Evolutionary conservation across 2,329 filamentous ascomycete genomes (phyloP).

Genomic region (Fusarium nematophilum): DNA sequence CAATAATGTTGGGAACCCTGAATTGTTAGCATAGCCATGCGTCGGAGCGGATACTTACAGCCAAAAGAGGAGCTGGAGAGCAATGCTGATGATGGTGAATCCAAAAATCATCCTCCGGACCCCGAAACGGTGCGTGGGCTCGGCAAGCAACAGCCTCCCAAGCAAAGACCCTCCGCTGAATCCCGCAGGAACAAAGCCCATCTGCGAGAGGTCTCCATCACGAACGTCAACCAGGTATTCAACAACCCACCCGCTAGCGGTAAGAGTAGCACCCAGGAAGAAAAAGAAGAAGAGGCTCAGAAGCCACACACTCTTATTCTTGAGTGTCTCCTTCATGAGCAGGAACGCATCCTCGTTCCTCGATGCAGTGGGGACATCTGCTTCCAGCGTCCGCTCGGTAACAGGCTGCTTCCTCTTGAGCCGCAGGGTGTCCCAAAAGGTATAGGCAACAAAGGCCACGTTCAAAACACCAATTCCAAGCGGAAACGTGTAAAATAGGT

Average conservation of each 20-base stretch:
- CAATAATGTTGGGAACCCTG: constrained; percentile 57
- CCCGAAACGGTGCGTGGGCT: constrained; percentile 69
- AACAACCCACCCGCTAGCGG: constrained; percentile 71
- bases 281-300: constrained; percentile 74
- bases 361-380: constrained; percentile 11
- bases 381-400: constrained; percentile 5
- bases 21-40: constrained; percentile 2
- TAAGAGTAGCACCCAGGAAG: constrained; percentile 66
- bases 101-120: constrained; percentile 67
- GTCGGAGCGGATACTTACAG: constrained; percentile 49
- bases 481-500: constrained; percentile 66
- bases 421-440: constrained; percentile 62
- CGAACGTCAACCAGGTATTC: constrained; percentile 72
- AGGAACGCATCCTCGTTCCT: constrained; percentile 49
- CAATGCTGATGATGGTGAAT: constrained; percentile 64
- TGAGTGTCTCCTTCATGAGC: constrained; percentile 59
- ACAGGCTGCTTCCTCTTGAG: constrained; percentile 37
- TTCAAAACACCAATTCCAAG: constrained; percentile 65
- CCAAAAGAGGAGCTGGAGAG: constrained; percentile 70
- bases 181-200: constrained; percentile 72
- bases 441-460: constrained; percentile 56
- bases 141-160: constrained; percentile 66
- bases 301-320: constrained; percentile 63
- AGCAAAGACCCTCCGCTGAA: constrained; percentile 69
- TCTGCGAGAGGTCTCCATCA: constrained; percentile 63